These are phyloP conservation scores for Nitzschia sp. DNA, from an alignment of 108 stramenopile species.

Conservation along the genomic window DNA sequence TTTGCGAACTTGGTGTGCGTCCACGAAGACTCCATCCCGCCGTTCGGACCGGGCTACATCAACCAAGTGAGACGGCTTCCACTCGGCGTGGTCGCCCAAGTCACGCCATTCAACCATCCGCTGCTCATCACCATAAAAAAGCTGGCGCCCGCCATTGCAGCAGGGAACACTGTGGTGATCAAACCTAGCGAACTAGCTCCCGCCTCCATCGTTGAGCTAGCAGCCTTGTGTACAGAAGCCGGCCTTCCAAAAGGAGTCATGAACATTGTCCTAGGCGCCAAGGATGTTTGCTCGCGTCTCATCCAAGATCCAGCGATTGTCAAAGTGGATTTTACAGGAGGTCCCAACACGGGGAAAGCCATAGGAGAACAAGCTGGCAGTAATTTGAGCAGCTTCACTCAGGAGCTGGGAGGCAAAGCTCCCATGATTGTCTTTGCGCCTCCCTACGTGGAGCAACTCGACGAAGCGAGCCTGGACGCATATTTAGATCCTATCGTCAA, in stretches of 20 bases:
- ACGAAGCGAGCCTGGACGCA: constrained; percentile 49
- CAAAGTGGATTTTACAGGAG: constrained; percentile 86
- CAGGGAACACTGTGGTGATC: constrained; percentile 81
- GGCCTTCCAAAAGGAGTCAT: constrained; percentile 83
- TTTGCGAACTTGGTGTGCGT: constrained; percentile 38
- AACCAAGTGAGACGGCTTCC: constrained; percentile 51
- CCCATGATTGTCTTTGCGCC: constrained; percentile 72
- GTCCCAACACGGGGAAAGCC: constrained; percentile 35
- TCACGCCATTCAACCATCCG: constrained; percentile 91
- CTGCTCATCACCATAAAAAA: constrained; percentile 79
- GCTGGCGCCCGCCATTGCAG: constrained; percentile 78
- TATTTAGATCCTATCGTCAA: constrained; percentile 36
- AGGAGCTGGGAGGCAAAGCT: constrained; percentile 78
- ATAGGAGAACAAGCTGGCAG: constrained; percentile 6
- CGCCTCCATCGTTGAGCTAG: constrained; percentile 49
- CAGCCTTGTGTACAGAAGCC: constrained; percentile 56
- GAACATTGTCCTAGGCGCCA: constrained; percentile 70
- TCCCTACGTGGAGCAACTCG: constrained; percentile 53
- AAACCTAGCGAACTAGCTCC: constrained; percentile 87
- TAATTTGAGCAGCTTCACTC: constrained; percentile 48
- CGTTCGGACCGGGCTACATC: constrained; percentile 28
- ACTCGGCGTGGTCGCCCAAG: constrained; percentile 70
- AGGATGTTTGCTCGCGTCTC: constrained; percentile 54
- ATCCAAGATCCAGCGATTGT: constrained; percentile 51
- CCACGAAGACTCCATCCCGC: constrained; percentile 21